Evolutionary conservation across 345 rosid genomes (phyloP), one percentile per base, ranked within the genome.

Genomic region (Syzygium jambos): DNA sequence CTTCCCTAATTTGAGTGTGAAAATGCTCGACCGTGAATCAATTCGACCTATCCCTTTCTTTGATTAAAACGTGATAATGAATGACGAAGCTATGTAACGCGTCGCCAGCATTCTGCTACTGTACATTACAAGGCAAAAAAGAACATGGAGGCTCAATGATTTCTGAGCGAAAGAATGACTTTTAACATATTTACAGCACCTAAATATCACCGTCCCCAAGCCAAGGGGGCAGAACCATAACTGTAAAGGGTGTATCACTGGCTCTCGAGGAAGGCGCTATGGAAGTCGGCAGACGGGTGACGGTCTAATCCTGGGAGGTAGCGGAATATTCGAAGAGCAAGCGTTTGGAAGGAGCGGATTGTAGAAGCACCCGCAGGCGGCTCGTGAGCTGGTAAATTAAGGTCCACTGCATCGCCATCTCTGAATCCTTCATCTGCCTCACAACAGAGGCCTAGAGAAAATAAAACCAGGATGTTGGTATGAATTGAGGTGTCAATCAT

Each of bases 321-420:
- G 99, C 97, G 29, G 99, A 94, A 90, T 98, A 98, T 88, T 96
- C 98, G 38, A 98, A 98, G 52, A 98, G 97, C 84, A 98, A 93
- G 82, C 99, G 96, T 88, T 98, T 95, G 23, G 96, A 94, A 84
- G 99, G 99, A 16, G 98, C 96, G 2, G 99, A 96, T 52, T 98
- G 99, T 43, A 98, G 93, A 46, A 98, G 98, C 88, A 95, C 95
- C 88, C 98, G 92, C 86, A 98, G 89, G 56, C 99, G 97, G 89
- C 99, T 94, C 3, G 99, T 94, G 53, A 98, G 99, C 90, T 98
- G 95, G 91, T 96, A 96, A 85, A 94, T 96, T 89, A 98, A 87
- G 25, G 98, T 95, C 99, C 99, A 96, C 61, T 95, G 99, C 98
- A 95, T 95, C 3, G 98, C 99, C 99, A 96, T 95, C 91, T 95